These are phyloP conservation scores for Rhododendron molle DNA, from an alignment of 148 eudicot genomes.

Conservation along the genomic window DNA sequence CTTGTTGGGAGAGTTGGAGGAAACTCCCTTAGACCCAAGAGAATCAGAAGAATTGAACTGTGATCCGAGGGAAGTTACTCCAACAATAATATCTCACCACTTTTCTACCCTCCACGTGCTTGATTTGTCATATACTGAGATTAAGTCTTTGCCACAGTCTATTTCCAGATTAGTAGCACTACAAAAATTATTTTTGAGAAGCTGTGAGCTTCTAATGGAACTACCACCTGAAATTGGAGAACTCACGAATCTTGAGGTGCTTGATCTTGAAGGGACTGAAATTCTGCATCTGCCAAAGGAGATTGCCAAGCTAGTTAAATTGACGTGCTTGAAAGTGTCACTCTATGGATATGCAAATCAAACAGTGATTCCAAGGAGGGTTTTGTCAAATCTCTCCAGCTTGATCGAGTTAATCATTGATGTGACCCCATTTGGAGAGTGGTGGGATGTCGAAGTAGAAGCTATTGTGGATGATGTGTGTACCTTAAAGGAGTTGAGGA, in stretches of 20 bases:
- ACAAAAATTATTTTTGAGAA: not conserved
- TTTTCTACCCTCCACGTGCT: not conserved
- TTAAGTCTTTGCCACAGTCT: constrained; percentile 16
- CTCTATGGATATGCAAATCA: not conserved
- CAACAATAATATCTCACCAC: not conserved
- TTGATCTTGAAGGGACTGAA: constrained; percentile 2
- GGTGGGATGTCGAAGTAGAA: not conserved
- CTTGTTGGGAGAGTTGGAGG: not conserved
- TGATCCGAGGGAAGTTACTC: not conserved
- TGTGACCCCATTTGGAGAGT: not conserved
- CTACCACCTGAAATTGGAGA: not conserved
- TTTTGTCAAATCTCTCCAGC: not conserved
- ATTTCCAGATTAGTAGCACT: constrained; percentile 3
- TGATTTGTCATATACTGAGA: not conserved
- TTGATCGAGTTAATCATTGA: not conserved
- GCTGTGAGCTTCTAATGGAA: not conserved
- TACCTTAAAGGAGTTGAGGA: not conserved
- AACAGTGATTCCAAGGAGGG: not conserved
- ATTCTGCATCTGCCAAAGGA: not conserved
- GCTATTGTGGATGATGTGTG: not conserved
- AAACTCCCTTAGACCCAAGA: not conserved
- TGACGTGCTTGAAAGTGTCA: not conserved
- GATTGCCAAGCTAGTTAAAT: not conserved
- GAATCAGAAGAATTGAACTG: not conserved
- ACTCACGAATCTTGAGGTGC: not conserved